These are phyloP conservation scores for Seiridium unicorne DNA, from an alignment of 2,329 filamentous ascomycete species.

Conservation along the genomic window DNA sequence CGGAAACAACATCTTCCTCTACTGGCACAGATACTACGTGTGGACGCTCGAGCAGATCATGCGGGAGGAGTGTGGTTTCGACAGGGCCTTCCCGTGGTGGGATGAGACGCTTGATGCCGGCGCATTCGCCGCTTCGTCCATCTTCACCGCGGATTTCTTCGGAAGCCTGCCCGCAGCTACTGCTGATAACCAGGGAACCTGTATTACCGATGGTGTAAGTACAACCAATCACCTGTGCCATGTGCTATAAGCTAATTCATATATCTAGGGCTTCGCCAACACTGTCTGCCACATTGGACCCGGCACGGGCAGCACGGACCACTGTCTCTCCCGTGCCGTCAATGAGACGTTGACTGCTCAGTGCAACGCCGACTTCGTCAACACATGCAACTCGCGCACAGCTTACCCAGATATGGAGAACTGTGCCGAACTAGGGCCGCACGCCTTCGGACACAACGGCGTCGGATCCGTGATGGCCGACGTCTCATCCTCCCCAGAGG, in stretches of 20 bases:
- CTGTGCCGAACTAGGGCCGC: constrained; percentile 16
- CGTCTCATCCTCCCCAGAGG: constrained; percentile 26
- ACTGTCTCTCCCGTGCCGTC: constrained; percentile 30
- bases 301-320: constrained; percentile 12
- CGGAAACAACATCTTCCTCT: constrained; percentile 27
- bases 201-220: constrained; percentile 24
- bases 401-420: constrained; percentile 10
- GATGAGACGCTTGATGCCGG: constrained; percentile 32
- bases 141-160: constrained; percentile 29
- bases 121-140: constrained; percentile 22
- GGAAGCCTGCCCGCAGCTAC: constrained; percentile 22
- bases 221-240: no score
- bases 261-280: constrained; percentile 19
- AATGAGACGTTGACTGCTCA: constrained; percentile 18
- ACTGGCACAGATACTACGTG: constrained; percentile 32
- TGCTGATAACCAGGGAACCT: constrained; percentile 22
- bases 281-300: constrained; percentile 15
- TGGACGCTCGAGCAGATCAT: constrained; percentile 27
- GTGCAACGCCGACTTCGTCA: constrained; percentile 12
- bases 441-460: constrained; percentile 32
- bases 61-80: constrained; percentile 29
- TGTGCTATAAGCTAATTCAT: background rate
- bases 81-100: constrained; percentile 29
- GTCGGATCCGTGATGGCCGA: constrained; percentile 30
- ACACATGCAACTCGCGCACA: constrained; percentile 11